phyloP scores from a whole-genome alignment of 352 stramenopile genomes.

The Phytophthora nicotianae region DNA sequence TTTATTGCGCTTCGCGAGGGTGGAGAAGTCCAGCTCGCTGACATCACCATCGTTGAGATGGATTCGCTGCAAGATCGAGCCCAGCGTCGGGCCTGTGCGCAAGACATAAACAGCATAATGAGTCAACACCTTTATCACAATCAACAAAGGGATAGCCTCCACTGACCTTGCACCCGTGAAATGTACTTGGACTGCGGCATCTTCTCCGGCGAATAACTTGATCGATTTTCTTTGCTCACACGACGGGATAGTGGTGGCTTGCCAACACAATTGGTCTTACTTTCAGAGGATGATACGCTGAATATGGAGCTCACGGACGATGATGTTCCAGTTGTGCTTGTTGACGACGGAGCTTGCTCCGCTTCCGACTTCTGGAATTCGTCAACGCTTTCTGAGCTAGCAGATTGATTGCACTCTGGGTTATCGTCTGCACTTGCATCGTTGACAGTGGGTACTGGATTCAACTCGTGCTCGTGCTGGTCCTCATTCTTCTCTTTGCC shows the following conservation, averaged over 20 bases:
- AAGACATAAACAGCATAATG: slow-evolving; percentile 1
- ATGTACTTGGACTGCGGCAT: slow-evolving; percentile 16
- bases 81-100: slow-evolving; percentile 56
- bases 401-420: not conserved
- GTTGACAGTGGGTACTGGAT: slow-evolving; percentile 14
- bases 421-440: slow-evolving; percentile 3
- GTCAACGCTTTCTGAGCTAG: slow-evolving; percentile 2
- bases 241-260: slow-evolving; percentile 16
- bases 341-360: slow-evolving; percentile 20
- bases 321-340: slow-evolving; percentile 25
- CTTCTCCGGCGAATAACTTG: slow-evolving; percentile 1
- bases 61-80: slow-evolving; percentile 55
- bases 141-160: not conserved
- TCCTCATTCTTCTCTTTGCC: slow-evolving; percentile 9
- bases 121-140: slow-evolving; percentile 9
- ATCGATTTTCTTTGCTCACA: not conserved
- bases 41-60: slow-evolving; percentile 67
- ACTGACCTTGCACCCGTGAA: slow-evolving; percentile 26
- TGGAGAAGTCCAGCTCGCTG: slow-evolving; percentile 73
- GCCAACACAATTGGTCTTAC: slow-evolving; percentile 1
- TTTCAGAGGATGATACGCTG: slow-evolving; percentile 2
- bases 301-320: slow-evolving; percentile 15
- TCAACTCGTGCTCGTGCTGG: slow-evolving; percentile 2
- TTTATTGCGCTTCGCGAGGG: slow-evolving; percentile 60
- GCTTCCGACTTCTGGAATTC: slow-evolving; percentile 10